Evolutionary conservation across 106 monocot species (phyloP).

Genomic region (Triglochin maritima): DNA sequence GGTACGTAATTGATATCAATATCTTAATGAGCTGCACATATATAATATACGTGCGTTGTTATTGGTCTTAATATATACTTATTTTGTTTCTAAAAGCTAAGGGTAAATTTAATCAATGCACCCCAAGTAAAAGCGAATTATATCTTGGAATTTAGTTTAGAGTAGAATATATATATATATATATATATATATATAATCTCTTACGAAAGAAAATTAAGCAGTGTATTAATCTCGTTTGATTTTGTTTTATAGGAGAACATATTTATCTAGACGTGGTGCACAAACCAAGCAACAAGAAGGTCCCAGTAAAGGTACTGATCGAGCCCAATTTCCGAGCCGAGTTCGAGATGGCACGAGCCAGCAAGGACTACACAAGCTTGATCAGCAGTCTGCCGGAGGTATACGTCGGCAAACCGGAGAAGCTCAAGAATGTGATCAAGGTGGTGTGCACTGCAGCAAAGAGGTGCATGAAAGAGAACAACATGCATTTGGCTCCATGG

Average conservation of each 20-base stretch:
- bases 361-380: slow-evolving; percentile 46
- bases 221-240: no score
- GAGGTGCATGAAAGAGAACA: slow-evolving; percentile 88
- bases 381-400: slow-evolving; percentile 59
- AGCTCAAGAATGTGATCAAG: slow-evolving; percentile 42
- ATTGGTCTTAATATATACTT: no score
- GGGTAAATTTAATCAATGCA: background rate
- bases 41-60: no score
- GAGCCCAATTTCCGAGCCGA: slow-evolving; percentile 66
- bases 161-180: no score
- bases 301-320: slow-evolving; percentile 39
- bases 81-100: no score
- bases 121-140: background rate
- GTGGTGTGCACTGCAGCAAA: slow-evolving; percentile 70
- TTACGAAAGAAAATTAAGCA: no score
- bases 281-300: slow-evolving; percentile 18
- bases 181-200: no score
- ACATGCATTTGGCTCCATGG: slow-evolving; percentile 90
- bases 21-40: no score
- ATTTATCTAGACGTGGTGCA: slow-evolving; percentile 54
- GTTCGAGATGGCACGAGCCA: slow-evolving; percentile 75
- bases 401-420: slow-evolving; percentile 70
- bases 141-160: background rate
- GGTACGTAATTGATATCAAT: slow-evolving; percentile 16
- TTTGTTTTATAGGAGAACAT: slow-evolving; percentile 57